A percentile compares a stretch with the other conserved stretches of the same genome.
These are phyloP conservation scores for Apium graveolens DNA, from an alignment of 129 eudicot genomes.

Conservation along the genomic window DNA sequence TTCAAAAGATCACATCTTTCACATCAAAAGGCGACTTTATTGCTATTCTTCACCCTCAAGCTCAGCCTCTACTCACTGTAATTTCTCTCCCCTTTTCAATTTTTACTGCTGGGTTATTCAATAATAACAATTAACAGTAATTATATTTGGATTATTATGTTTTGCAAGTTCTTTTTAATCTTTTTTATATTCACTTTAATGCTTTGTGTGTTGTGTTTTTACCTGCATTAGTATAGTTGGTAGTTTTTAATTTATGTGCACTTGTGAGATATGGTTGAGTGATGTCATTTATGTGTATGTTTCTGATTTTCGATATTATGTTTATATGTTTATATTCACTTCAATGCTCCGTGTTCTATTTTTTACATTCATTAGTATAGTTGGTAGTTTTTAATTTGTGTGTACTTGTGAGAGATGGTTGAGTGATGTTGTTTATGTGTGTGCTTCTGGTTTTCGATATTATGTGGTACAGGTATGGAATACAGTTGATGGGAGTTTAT, in stretches of 20 bases:
- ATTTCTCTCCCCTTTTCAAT: neutral
- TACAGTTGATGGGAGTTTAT: slow-evolving; percentile 36
- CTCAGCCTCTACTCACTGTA: slow-evolving; percentile 32
- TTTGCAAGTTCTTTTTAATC: neutral
- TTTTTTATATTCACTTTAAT: neutral
- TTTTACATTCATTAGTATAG: neutral
- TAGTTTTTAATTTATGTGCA: neutral
- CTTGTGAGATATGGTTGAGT: neutral
- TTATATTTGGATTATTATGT: too few species aligned
- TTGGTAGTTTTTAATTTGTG: neutral
- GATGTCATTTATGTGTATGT: neutral
- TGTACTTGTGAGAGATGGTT: neutral
- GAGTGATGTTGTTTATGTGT: neutral
- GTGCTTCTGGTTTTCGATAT: neutral
- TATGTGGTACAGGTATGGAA: slow-evolving; percentile 45
- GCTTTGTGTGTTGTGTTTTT: neutral
- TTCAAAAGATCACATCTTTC: slow-evolving; percentile 27
- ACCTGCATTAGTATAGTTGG: neutral
- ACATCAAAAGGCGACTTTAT: slow-evolving; percentile 39
- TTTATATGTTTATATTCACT: neutral
- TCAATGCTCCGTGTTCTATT: neutral
- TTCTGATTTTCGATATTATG: neutral
- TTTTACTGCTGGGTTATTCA: neutral
- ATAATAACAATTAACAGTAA: too few species aligned
- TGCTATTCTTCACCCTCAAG: slow-evolving; percentile 23